A percentile compares a stretch with the other conserved stretches of the same genome.
Evolutionary conservation across 1,139 yeast genomes (phyloP).

Genomic region (Hyphopichia fennica): DNA sequence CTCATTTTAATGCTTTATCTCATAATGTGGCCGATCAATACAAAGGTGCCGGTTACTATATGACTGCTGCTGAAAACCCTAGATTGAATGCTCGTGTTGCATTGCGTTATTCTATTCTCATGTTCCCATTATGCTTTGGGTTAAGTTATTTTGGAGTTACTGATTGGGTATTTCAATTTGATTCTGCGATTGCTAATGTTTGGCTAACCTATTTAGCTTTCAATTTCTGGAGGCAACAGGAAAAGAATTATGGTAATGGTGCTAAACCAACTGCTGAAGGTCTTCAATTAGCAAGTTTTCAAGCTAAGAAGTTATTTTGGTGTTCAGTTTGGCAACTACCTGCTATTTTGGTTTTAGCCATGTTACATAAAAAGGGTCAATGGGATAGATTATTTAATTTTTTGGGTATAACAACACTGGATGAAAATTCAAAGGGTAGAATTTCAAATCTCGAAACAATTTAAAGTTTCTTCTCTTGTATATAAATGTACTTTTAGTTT

Average conservation of each 20-base stretch:
- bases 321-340: slow-evolving; percentile 95
- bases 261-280: slow-evolving; percentile 53
- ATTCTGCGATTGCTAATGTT: slow-evolving; percentile 76
- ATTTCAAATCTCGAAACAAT: background rate
- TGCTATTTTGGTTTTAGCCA: slow-evolving; percentile 82
- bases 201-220: slow-evolving; percentile 84
- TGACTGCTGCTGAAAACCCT: slow-evolving; percentile 96
- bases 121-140: slow-evolving; percentile 93
- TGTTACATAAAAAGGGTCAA: slow-evolving; percentile 92
- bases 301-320: slow-evolving; percentile 88
- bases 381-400: slow-evolving; percentile 71
- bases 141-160: slow-evolving; percentile 77
- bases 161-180: slow-evolving; percentile 77
- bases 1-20: slow-evolving; percentile 91
- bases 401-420: slow-evolving; percentile 17
- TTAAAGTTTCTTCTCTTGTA: background rate
- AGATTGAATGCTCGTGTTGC: slow-evolving; percentile 91
- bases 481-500: background rate
- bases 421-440: background rate
- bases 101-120: slow-evolving; percentile 77
- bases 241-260: slow-evolving; percentile 46
- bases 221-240: slow-evolving; percentile 81
- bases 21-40: slow-evolving; percentile 88
- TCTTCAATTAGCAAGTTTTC: slow-evolving; percentile 54
- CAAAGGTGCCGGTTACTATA: slow-evolving; percentile 88